Conservation (phyloP, 371 early-diverging fungal genomes). For the Hamiltosporidium tvaerminnensis region DNA sequence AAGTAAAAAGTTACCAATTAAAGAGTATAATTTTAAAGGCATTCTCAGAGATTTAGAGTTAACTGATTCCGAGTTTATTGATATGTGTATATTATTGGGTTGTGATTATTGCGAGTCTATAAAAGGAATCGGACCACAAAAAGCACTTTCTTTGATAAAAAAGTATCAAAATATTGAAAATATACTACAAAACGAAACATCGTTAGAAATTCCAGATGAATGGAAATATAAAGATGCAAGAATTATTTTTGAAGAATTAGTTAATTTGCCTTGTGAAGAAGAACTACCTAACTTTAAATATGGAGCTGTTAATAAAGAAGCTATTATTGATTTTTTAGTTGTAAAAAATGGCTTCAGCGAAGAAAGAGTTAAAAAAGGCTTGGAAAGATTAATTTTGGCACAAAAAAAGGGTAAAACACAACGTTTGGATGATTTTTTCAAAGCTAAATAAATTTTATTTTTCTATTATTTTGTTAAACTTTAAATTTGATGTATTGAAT, state of each 20-base stretch:
- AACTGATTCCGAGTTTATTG: conserved; percentile 71
- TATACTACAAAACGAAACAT: conserved; percentile 55
- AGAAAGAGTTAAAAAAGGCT: conserved; percentile 69
- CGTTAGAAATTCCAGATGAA: conserved; percentile 58
- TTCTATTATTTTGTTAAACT: too few relatives aligned
- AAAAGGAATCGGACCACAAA: conserved; percentile 77
- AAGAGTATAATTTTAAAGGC: conserved; percentile 67
- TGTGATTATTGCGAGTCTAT: conserved; percentile 95
- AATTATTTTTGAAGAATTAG: conserved; percentile 66
- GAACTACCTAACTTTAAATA: conserved; percentile 62
- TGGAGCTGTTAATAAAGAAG: conserved; percentile 71
- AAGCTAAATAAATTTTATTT: conserved; percentile 12
- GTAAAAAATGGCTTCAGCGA: conserved; percentile 83
- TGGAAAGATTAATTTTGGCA: conserved; percentile 56
- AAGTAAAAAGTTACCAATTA: conserved; percentile 72
- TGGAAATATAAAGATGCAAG: conserved; percentile 81
- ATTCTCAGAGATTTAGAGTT: conserved; percentile 68
- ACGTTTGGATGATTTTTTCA: conserved; percentile 64
- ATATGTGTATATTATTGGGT: conserved; percentile 90
- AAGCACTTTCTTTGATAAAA: conserved; percentile 66
- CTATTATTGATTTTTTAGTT: conserved; percentile 70
- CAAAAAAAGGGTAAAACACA: neutral
- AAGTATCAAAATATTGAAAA: conserved; percentile 72
- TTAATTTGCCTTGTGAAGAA: conserved; percentile 58
- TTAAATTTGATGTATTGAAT: too few relatives aligned